Percentiles rank a stretch among this genome's conserved stretches.
phyloP scores from a whole-genome alignment of 371 early-diverging fungal species.

The Apophysomyces sp. region DNA sequence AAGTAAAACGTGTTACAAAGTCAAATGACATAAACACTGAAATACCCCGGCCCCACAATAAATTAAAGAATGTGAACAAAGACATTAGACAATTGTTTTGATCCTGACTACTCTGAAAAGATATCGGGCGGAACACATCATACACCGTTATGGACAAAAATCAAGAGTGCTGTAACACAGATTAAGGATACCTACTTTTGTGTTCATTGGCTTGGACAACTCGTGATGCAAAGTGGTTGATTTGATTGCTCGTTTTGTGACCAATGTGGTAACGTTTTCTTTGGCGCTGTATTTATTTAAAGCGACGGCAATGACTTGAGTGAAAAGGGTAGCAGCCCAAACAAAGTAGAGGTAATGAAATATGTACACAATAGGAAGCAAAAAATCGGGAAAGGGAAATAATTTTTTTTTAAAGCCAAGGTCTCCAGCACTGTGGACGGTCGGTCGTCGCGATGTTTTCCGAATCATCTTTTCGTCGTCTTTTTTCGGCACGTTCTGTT shows the following conservation, averaged over 20 bases:
- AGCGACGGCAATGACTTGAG: too few relatives aligned
- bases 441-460: background rate
- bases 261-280: too few relatives aligned
- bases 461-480: background rate
- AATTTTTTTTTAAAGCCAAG: background rate
- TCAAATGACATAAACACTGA: too few relatives aligned
- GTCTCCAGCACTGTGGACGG: background rate
- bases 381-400: background rate
- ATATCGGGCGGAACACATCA: too few relatives aligned
- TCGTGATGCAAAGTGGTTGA: background rate
- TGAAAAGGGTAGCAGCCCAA: background rate
- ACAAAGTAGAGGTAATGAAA: background rate
- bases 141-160: too few relatives aligned
- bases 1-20: too few relatives aligned
- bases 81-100: too few relatives aligned
- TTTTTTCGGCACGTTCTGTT: conserved; percentile 10
- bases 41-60: too few relatives aligned
- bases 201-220: background rate
- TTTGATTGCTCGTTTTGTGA: background rate
- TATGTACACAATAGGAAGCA: background rate
- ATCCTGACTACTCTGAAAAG: too few relatives aligned
- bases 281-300: background rate
- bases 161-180: too few relatives aligned
- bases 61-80: too few relatives aligned
- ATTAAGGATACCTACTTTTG: background rate